These are phyloP conservation scores for Aspergillus cavernicola DNA, from an alignment of 495 filamentous ascomycete species.

Conservation along the genomic window DNA sequence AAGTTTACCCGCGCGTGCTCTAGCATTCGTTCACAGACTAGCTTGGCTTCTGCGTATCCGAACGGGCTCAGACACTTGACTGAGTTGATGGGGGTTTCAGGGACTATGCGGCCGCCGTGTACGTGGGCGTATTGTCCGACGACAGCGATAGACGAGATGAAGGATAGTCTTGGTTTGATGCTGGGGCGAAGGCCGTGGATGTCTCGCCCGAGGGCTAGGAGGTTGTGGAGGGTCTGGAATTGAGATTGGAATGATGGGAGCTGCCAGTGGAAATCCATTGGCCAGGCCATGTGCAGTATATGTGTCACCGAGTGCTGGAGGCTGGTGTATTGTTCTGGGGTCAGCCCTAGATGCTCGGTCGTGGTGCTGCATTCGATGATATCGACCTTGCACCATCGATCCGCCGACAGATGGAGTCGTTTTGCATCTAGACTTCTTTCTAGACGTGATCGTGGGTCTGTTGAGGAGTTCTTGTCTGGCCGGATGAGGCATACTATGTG, in stretches of 20 bases:
- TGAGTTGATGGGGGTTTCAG: not conserved
- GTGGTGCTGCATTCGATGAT: not conserved
- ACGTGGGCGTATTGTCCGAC: slow-evolving; percentile 31
- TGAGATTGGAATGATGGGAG: slow-evolving; percentile 45
- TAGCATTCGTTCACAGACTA: slow-evolving; percentile 10
- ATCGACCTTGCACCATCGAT: not conserved
- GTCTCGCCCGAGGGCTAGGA: slow-evolving; percentile 38
- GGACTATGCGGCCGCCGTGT: not conserved
- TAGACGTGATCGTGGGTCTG: not conserved
- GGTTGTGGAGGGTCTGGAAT: slow-evolving; percentile 40
- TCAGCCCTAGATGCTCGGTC: slow-evolving; percentile 35
- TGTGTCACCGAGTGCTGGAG: slow-evolving; percentile 42
- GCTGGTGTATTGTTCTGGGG: slow-evolving; percentile 26
- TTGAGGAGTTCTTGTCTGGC: not conserved
- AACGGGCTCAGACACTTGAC: not conserved
- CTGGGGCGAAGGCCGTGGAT: not conserved
- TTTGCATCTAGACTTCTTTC: not conserved
- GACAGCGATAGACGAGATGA: slow-evolving; percentile 46
- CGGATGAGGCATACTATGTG: slow-evolving; percentile 7
- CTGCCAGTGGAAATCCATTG: slow-evolving; percentile 44
- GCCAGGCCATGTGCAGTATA: slow-evolving; percentile 56
- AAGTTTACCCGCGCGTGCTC: not conserved
- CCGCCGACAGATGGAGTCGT: not conserved
- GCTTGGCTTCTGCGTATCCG: slow-evolving; percentile 3
- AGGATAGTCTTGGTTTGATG: slow-evolving; percentile 21